phyloP scores from a whole-genome alignment of 2,329 filamentous ascomycete species.

The Nigrograna mackinnonii region DNA sequence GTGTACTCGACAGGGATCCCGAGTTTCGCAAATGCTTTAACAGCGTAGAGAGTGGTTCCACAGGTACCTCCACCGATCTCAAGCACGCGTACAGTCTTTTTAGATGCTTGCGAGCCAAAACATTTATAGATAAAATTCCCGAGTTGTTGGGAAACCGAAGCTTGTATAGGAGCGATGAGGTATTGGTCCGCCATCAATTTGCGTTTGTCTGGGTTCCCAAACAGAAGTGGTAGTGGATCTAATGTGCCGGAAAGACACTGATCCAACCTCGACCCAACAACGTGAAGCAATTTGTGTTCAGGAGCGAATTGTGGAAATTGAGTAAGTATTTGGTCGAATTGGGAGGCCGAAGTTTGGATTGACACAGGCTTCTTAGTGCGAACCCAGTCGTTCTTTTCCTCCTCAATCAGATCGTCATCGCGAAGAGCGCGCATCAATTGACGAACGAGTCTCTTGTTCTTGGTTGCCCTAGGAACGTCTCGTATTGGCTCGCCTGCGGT shows the following conservation, averaged over 20 bases:
- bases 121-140: conserved; percentile 7
- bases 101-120: not conserved
- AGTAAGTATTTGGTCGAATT: not conserved
- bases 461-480: conserved; percentile 6
- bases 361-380: not conserved
- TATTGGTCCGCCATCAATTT: conserved; percentile 18
- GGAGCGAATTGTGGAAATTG: conserved; percentile 13
- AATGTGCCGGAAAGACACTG: conserved; percentile 13
- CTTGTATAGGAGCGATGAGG: conserved; percentile 17
- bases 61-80: conserved; percentile 41
- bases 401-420: conserved; percentile 8
- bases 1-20: conserved; percentile 37
- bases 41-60: conserved; percentile 32
- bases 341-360: not conserved
- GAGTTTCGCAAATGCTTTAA: conserved; percentile 23
- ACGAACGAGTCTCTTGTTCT: conserved; percentile 9
- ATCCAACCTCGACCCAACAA: conserved; percentile 13
- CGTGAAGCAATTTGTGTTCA: conserved; percentile 12
- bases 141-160: conserved; percentile 16
- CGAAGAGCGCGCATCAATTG: conserved; percentile 12
- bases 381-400: conserved; percentile 2
- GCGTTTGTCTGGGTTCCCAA: conserved; percentile 10
- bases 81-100: conserved; percentile 16
- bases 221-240: conserved; percentile 16
- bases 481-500: too few relatives aligned